A percentile compares a stretch with the other conserved stretches of the same genome.
Conservation (phyloP, 2,329 filamentous ascomycete genomes). For the Aspergillus candidus region DNA sequence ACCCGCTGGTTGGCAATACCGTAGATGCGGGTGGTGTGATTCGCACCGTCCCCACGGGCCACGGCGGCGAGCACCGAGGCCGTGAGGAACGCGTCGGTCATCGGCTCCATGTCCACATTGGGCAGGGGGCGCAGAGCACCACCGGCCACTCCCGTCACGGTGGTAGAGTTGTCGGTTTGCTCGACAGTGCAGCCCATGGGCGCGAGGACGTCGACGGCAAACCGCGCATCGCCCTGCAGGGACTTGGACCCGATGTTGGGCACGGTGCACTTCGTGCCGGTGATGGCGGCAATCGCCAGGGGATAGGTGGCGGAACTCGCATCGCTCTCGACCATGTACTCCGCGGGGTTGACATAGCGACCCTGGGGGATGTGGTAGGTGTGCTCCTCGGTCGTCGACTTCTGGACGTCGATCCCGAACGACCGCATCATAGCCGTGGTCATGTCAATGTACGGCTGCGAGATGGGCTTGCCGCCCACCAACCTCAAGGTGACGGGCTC, state of each 20-base stretch:
- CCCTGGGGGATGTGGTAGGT: slow-evolving; percentile 92
- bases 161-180: slow-evolving; percentile 80
- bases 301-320: slow-evolving; percentile 97
- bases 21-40: slow-evolving; percentile 69
- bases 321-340: slow-evolving; percentile 93
- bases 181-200: slow-evolving; percentile 93
- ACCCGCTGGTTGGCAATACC: slow-evolving; percentile 97
- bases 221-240: slow-evolving; percentile 88
- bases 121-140: slow-evolving; percentile 69
- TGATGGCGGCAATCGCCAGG: slow-evolving; percentile 87
- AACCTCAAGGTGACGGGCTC: slow-evolving; percentile 83
- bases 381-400: slow-evolving; percentile 71
- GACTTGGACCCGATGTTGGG: slow-evolving; percentile 93
- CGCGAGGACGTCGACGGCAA: slow-evolving; percentile 79
- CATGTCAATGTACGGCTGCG: slow-evolving; percentile 97
- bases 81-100: slow-evolving; percentile 97
- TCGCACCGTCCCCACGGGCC: slow-evolving; percentile 60
- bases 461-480: slow-evolving; percentile 95
- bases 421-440: slow-evolving; percentile 95
- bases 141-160: slow-evolving; percentile 76
- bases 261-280: slow-evolving; percentile 89
- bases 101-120: slow-evolving; percentile 95
- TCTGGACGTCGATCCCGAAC: slow-evolving; percentile 77
- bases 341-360: slow-evolving; percentile 71
- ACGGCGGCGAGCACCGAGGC: slow-evolving; percentile 90